Evolutionary conservation across 306 rosid species (phyloP), one percentile per base, ranked within the genome.

Genomic region (Vigna reflexopilosa): DNA sequence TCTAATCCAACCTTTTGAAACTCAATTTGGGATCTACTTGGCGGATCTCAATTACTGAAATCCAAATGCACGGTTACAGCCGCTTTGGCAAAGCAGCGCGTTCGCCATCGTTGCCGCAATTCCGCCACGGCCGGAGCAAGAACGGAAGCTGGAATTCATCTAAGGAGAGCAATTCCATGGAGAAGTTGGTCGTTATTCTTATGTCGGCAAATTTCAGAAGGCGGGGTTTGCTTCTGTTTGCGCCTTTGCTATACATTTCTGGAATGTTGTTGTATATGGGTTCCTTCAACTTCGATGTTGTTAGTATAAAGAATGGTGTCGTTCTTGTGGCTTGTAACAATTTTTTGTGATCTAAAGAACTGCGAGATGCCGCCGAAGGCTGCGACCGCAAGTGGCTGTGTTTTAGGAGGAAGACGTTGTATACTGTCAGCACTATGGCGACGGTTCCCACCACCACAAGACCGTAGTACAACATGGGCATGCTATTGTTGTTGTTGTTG

Each of bases 181-280:
- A 93, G 91, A 90, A 82, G 72, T 42, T 91, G 59, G 49, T 88
- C 16, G 84, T 87, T 16, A 7, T 88, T 56, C 32, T 92, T 26
- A 81, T 94, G 62, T 89, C 98, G 61, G 90, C 89, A 36, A 88
- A 89, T 77, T 93, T 89, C 45, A 82, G 86, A 81, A 80, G 93
- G 71, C 78, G 90, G 44, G 97, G 97, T 57, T 70, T 95, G 84
- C 95, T 95, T 24, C 68, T 95, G 56, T 91, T 92, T 30, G 98
- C 98, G 20, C 98, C 98, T 0, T 57, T 95, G 65, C 70, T 95
- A 87, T 95, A 95, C 81, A 91, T 95, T 73, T 83, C 93, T 1
- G 97, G 92, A 22, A 95, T 95, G 98, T 57, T 95, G 59, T 50
- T 95, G 88, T 95, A 90, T 62, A 94, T 94, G 98, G 95, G 95